Base-by-base conservation (phyloP, 352 stramenopile species). In the Salisapilia sapeloensis region DNA sequence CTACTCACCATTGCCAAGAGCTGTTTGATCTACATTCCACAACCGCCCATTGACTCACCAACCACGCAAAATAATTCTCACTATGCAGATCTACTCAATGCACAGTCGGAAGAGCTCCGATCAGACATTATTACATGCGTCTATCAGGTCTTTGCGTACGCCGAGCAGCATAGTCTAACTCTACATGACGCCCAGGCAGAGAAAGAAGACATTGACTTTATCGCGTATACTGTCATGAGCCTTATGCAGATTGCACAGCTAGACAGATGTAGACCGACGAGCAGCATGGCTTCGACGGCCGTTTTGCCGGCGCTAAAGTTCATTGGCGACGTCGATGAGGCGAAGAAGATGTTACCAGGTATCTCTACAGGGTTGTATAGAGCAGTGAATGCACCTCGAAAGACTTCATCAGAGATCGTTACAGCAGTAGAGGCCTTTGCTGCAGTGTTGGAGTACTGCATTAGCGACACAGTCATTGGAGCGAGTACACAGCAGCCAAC, bases 291-390 rank as follows among this genome's bases (percentile, higher is more conserved):
- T 32, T 19, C 16, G 24, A 13, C 19, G 16, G 3, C 6, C 16
- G 37, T 55, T 6, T 44, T 46, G 15, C 39, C 41, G 14, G 48
- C 72, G 7, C 4, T 72, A 20, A 13, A 50, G 10, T 64, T 64
- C 4, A 30, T 79, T 21, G 40, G 50, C 11, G 48, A 77, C 21
- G 28, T 57, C 5, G 7, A 40, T 2, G 46, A 48, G 7, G 44
- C 84, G 29, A 53, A 65, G 0, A 63, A 79, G 46, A 79, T 84
- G 40, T 66, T 87, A 18, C 72, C 72, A 5, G 76, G 76, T 14
- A 37, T 87, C 29, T 50, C 53, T 6, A 50, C 65, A 23, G 53
- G 62, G 3, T 56, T 86, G 39, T 86, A 61, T 56, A 74, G 71
- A 31, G 49, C 52, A 22, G 48, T 74, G 1, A 69, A 74, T 18